Percentiles rank a stretch among this genome's conserved stretches.
Evolutionary conservation across 768 basidiomycete genomes (phyloP).

Genomic region (Xerocomellus intermedius): DNA sequence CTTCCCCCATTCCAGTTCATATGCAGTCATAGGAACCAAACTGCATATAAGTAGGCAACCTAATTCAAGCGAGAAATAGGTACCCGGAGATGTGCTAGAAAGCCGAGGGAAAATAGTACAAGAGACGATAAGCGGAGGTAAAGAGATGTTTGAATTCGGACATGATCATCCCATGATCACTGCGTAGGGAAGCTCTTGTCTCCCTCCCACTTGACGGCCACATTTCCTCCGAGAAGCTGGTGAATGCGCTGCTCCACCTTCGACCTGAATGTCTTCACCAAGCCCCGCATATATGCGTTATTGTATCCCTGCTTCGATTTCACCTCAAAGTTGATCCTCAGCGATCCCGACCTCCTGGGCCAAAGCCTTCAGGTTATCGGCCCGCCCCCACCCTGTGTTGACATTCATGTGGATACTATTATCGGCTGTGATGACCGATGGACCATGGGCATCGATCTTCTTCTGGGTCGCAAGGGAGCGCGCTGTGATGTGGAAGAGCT

Average conservation of each 20-base stretch:
- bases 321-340: neutral
- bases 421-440: slow-evolving; percentile 4
- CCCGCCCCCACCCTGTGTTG: slow-evolving; percentile 7
- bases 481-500: slow-evolving; percentile 2
- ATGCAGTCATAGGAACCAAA: too few species aligned
- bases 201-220: slow-evolving; percentile 4
- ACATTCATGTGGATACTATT: slow-evolving; percentile 8
- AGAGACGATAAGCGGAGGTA: too few species aligned
- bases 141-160: neutral
- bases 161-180: neutral
- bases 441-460: neutral
- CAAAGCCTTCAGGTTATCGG: slow-evolving; percentile 1
- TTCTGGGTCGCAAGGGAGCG: neutral
- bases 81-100: too few species aligned
- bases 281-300: neutral
- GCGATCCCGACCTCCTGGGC: neutral
- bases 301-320: slow-evolving; percentile 2
- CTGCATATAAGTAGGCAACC: too few species aligned
- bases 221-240: neutral
- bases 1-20: too few species aligned
- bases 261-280: neutral
- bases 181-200: slow-evolving; percentile 8
- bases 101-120: too few species aligned
- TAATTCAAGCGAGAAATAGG: too few species aligned
- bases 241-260: slow-evolving; percentile 1